These are phyloP conservation scores for Epichloe typhina DNA, from an alignment of 2,329 filamentous ascomycete species.

Conservation along the genomic window DNA sequence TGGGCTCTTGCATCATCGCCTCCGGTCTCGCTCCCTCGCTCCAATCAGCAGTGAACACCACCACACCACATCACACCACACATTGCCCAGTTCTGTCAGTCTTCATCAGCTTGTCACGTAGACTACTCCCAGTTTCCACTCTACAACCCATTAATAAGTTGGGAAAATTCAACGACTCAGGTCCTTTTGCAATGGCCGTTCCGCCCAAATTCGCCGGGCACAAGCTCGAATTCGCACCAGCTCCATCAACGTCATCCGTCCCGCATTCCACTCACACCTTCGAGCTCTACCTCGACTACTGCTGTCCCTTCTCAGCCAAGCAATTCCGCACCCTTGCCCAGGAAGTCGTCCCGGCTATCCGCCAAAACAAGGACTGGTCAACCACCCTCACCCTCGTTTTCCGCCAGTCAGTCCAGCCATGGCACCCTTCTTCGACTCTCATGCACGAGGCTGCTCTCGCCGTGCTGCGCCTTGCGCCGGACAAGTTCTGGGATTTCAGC, in stretches of 20 bases:
- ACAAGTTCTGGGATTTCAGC: slow-evolving; percentile 71
- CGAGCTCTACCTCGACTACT: slow-evolving; percentile 73
- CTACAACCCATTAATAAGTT: no score
- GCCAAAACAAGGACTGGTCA: slow-evolving; percentile 41
- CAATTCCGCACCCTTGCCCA: slow-evolving; percentile 66
- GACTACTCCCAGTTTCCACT: no score
- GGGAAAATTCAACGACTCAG: no score
- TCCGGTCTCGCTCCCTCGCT: no score
- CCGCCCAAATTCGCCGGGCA: slow-evolving; percentile 70
- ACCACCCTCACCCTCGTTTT: slow-evolving; percentile 61
- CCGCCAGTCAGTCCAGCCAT: slow-evolving; percentile 85
- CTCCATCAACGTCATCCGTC: slow-evolving; percentile 20
- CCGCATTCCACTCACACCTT: slow-evolving; percentile 42
- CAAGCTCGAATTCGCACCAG: slow-evolving; percentile 40
- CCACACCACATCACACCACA: no score
- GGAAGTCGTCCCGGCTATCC: slow-evolving; percentile 51
- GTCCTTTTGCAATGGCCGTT: slow-evolving; percentile 47
- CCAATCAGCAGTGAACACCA: no score
- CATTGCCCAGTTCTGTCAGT: no score
- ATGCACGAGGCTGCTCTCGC: slow-evolving; percentile 75
- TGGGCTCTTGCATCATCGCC: no score
- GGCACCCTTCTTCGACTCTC: slow-evolving; percentile 79
- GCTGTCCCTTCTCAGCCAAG: slow-evolving; percentile 59
- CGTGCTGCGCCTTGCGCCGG: slow-evolving; percentile 56
- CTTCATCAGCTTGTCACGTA: no score